These are phyloP conservation scores for Fusarium nodosum DNA, from an alignment of 2,329 filamentous ascomycete genomes.

Conservation along the genomic window DNA sequence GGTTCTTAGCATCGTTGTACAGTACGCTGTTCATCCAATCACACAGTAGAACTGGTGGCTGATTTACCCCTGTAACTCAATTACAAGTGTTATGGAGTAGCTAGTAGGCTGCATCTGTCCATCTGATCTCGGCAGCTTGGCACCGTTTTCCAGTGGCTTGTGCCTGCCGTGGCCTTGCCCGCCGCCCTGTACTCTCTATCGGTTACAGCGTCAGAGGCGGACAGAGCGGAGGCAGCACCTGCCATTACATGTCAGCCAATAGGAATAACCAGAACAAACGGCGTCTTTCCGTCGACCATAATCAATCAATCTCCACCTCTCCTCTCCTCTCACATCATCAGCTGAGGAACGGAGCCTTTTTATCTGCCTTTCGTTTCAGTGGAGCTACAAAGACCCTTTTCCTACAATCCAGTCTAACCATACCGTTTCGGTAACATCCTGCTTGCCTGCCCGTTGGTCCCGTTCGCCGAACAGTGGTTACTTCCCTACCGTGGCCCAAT, in stretches of 20 bases:
- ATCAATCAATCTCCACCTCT: conserved; percentile 22
- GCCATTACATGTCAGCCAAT: conserved; percentile 10
- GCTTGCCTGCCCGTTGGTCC: not conserved
- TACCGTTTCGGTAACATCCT: not conserved
- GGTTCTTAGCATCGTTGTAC: not conserved
- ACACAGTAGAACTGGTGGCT: not conserved
- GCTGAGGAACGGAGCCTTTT: conserved; percentile 25
- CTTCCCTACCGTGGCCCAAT: not conserved
- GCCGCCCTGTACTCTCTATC: not conserved
- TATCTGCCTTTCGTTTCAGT: not conserved
- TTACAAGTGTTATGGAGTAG: not conserved
- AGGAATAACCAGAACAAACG: not conserved
- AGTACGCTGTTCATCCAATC: not conserved
- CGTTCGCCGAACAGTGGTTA: not conserved
- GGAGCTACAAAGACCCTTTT: not conserved
- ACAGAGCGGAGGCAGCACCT: conserved; percentile 15
- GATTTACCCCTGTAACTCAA: conserved; percentile 1
- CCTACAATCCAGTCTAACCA: not conserved
- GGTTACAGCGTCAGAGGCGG: conserved; percentile 2
- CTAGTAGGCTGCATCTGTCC: not conserved
- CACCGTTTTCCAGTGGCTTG: conserved; percentile 5
- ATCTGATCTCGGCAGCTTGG: not conserved
- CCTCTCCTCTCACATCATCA: conserved; percentile 5
- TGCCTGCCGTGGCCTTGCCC: not conserved
- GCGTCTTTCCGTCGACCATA: not conserved